A percentile compares a stretch with the other conserved stretches of the same genome.
These are phyloP conservation scores for Penicillium frequentans DNA, from an alignment of 2,329 filamentous ascomycete genomes.

Conservation along the genomic window DNA sequence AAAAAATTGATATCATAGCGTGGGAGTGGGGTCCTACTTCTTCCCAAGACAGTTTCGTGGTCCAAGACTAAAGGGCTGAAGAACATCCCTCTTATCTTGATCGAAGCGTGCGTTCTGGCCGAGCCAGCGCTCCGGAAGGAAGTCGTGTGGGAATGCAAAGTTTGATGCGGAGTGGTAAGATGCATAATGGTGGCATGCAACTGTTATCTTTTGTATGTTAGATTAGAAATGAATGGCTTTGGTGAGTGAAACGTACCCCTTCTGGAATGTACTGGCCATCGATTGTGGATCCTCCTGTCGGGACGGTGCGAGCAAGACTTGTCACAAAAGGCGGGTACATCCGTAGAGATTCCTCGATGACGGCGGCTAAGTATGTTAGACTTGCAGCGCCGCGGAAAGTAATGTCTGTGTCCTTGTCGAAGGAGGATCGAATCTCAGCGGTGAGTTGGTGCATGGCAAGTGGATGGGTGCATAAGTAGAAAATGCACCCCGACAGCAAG, in stretches of 20 bases:
- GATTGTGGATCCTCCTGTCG: constrained; percentile 30
- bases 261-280: constrained; percentile 36
- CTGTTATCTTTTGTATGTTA: constrained; percentile 8
- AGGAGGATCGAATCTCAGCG: constrained; percentile 25
- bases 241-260: constrained; percentile 13
- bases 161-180: constrained; percentile 26
- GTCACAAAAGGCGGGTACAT: constrained; percentile 45
- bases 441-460: constrained; percentile 16
- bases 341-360: constrained; percentile 50
- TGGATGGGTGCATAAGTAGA: constrained; percentile 26
- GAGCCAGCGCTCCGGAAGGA: constrained; percentile 38
- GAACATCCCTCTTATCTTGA: constrained; percentile 23
- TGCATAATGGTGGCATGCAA: constrained; percentile 25
- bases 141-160: constrained; percentile 25
- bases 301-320: constrained; percentile 27
- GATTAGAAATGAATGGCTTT: background rate
- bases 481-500: constrained; percentile 38
- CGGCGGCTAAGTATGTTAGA: constrained; percentile 47
- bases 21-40: constrained; percentile 11
- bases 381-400: constrained; percentile 20
- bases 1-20: background rate
- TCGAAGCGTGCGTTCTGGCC: constrained; percentile 13
- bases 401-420: constrained; percentile 32
- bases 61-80: constrained; percentile 38
- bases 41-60: constrained; percentile 38